Base-by-base conservation (phyloP, 176 grass and related monocot genomes). In the Puya raimondii region DNA sequence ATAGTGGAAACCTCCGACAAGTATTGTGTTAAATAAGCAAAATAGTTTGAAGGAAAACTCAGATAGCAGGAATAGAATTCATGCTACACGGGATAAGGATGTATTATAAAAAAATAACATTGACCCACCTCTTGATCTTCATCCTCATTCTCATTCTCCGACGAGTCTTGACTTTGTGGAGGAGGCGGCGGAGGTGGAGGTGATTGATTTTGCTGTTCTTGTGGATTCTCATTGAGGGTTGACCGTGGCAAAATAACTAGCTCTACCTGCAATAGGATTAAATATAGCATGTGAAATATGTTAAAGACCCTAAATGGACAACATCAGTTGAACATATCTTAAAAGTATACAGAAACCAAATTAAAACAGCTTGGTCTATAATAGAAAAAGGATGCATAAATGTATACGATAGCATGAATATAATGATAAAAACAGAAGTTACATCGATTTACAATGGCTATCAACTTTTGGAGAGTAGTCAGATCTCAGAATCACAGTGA, bases 201-300 rank as follows among this genome's bases (percentile, higher is more conserved):
- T 59, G 77, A 85, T 53, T 97, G 84, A 56, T 92, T 80, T 79
- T 97, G 79, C 81, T 97, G 79, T 69, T 97, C 93, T 64, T 97
- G 89, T 81, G 86, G 89, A 66, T 97, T 97, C 65, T 97, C 93
- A 67, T 66, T 83, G 73, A 97, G 74, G 67, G 81, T 77, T n/a
- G 93, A 97, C 27, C 93, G 86, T 61, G 93, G 93, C 70, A 97
- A 64, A 72, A 97, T 92, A 79, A 97, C 93, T 82, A 97, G 81
- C 81, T 97, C 89, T 85, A 92, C 93, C 93, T 97, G 89, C 72
- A 89, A 61, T 26, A 80, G 63, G 47, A 52, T 42, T 18, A 17
- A 22, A 10, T 20, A 61, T 18, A 61, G 56, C 14, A 61, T 61
- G 16, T 22, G 17, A 61, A 57, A 17, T 17, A 16, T 17, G 8